phyloP scores from a whole-genome alignment of 305 asterid species.

The Solanum hybrid region DNA sequence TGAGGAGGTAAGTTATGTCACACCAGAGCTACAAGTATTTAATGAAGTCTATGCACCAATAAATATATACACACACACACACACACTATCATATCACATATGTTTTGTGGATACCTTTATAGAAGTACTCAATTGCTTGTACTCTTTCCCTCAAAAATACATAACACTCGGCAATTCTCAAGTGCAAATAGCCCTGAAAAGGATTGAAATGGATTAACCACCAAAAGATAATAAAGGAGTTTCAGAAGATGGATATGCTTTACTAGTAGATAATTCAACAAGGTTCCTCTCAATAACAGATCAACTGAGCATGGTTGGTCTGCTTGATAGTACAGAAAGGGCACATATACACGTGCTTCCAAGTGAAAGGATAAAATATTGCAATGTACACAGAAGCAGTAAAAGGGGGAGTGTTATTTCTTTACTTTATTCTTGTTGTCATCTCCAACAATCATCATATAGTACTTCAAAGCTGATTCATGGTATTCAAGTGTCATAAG shows the following conservation, averaged over 20 bases:
- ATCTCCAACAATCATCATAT: constrained; percentile 9
- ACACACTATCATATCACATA: not conserved
- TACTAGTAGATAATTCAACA: not conserved
- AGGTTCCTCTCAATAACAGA: not conserved
- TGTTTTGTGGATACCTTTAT: not conserved
- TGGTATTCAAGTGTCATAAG: not conserved
- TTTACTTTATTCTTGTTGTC: not conserved
- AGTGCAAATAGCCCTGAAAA: constrained; percentile 4
- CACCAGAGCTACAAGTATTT: not conserved
- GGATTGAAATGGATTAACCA: not conserved
- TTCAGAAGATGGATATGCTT: not conserved
- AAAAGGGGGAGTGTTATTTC: not conserved
- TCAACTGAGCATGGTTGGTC: not conserved
- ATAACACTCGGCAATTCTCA: constrained; percentile 11
- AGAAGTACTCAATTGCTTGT: constrained; percentile 8
- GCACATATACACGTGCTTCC: not conserved
- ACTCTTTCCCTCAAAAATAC: not conserved
- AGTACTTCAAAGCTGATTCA: constrained; percentile 5
- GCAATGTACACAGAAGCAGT: not conserved
- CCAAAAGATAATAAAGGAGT: not conserved
- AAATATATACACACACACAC: not conserved
- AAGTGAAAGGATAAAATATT: not conserved
- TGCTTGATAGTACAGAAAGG: not conserved
- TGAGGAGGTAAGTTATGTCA: not conserved
- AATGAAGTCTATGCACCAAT: not conserved